Percentiles rank a stretch among this genome's conserved stretches.
Evolutionary conservation across 306 rosid genomes (phyloP).

Genomic region (Vigna hirtella): DNA sequence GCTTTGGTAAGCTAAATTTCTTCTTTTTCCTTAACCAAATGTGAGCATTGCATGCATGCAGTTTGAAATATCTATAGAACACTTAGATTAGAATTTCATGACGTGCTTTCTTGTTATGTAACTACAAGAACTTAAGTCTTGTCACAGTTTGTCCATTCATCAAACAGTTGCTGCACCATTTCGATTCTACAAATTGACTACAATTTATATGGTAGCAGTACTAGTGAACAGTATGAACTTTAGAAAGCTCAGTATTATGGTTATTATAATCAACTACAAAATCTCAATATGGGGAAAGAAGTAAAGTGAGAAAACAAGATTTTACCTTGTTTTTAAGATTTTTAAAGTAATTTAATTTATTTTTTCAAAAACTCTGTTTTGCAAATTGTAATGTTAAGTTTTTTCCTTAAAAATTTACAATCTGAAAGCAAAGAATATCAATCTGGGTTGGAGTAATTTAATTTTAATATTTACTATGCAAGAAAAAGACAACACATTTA

Average conservation of each 20-base stretch:
- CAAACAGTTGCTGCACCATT: neutral
- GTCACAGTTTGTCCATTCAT: neutral
- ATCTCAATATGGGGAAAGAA: too few relatives aligned
- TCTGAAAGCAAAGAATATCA: neutral
- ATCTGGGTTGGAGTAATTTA: too few relatives aligned
- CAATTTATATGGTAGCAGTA: too few relatives aligned
- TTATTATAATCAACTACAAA: too few relatives aligned
- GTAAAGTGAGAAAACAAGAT: too few relatives aligned
- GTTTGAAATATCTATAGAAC: neutral
- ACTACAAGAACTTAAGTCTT: neutral
- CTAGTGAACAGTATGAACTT: too few relatives aligned
- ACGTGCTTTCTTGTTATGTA: neutral
- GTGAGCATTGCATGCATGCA: slow-evolving; percentile 7
- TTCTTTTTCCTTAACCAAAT: neutral
- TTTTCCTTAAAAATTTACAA: neutral
- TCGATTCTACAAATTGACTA: too few relatives aligned
- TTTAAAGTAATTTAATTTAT: neutral
- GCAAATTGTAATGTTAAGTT: too few relatives aligned
- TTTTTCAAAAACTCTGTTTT: neutral
- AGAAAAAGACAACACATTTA: too few relatives aligned
- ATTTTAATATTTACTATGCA: too few relatives aligned
- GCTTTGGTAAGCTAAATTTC: slow-evolving; percentile 53
- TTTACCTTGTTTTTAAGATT: neutral
- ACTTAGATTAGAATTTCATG: neutral
- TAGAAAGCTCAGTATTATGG: too few relatives aligned